Conservation (phyloP, 2,329 filamentous ascomycete species). For the Pseudohalonectria lignicola region DNA sequence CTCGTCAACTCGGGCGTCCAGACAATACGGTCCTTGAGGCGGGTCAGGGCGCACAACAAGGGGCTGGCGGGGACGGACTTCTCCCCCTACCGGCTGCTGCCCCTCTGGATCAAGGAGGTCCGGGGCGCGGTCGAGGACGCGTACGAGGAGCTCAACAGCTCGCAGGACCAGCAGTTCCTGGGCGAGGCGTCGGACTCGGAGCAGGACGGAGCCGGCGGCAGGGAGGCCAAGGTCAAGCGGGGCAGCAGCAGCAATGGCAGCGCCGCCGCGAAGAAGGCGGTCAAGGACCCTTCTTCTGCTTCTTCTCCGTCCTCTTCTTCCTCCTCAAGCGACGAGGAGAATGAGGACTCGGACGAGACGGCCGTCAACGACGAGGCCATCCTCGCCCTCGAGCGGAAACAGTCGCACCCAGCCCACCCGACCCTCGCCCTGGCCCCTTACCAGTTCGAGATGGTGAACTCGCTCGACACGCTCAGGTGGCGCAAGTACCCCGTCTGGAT, state of each 20-base stretch:
- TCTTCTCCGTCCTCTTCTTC: too few species aligned
- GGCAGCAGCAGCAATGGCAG: conserved; percentile 6
- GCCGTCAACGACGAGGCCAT: conserved; percentile 29
- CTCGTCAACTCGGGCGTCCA: conserved; percentile 65
- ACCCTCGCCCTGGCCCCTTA: conserved; percentile 67
- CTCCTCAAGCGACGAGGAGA: conserved; percentile 14
- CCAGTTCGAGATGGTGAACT: conserved; percentile 78
- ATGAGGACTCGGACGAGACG: conserved; percentile 15
- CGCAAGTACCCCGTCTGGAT: conserved; percentile 63
- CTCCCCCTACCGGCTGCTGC: conserved; percentile 57
- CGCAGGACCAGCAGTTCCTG: conserved; percentile 62
- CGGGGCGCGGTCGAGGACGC: conserved; percentile 67
- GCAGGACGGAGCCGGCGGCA: conserved; percentile 16
- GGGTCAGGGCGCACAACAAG: conserved; percentile 66
- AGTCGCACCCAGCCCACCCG: conserved; percentile 37
- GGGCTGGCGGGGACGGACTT: conserved; percentile 58
- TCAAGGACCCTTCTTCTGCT: too few species aligned
- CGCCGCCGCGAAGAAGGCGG: conserved; percentile 4
- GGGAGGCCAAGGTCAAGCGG: too few species aligned
- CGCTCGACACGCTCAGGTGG: conserved; percentile 57
- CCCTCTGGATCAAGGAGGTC: conserved; percentile 64
- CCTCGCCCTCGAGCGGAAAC: conserved; percentile 25
- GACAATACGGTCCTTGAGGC: conserved; percentile 59
- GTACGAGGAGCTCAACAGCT: conserved; percentile 61
- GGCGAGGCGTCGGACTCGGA: conserved; percentile 41